A percentile compares a stretch with the other conserved stretches of the same genome.
Evolutionary conservation across 2,329 filamentous ascomycete species (phyloP).

Genomic region (Chrysoporthe cubensis): DNA sequence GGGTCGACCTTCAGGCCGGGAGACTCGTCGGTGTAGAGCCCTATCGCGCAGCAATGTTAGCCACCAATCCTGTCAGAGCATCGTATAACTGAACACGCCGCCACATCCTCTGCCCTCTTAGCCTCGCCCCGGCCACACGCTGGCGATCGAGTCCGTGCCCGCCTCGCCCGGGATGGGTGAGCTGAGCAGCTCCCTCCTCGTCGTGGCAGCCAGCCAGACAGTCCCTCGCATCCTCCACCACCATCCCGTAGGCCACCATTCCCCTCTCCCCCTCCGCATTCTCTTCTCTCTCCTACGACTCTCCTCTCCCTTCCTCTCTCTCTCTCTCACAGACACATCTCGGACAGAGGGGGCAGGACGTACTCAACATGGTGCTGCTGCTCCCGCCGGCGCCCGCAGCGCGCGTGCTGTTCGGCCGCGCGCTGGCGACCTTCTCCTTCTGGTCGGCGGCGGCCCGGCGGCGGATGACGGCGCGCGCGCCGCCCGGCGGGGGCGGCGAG

Average conservation of each 20-base stretch:
- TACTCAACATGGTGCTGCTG: slow-evolving; percentile 98
- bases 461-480: slow-evolving; percentile 92
- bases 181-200: too few species aligned
- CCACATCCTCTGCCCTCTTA: slow-evolving; percentile 32
- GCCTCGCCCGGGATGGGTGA: background rate
- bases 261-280: background rate
- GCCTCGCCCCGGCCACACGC: background rate
- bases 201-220: too few species aligned
- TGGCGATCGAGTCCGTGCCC: background rate
- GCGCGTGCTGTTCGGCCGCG: slow-evolving; percentile 86
- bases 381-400: slow-evolving; percentile 93
- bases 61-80: too few species aligned
- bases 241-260: background rate
- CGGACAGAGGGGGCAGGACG: background rate
- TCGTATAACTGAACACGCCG: background rate
- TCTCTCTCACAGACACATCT: too few species aligned
- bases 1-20: slow-evolving; percentile 97
- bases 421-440: slow-evolving; percentile 96
- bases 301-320: background rate
- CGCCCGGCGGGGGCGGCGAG: slow-evolving; percentile 88
- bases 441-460: slow-evolving; percentile 94
- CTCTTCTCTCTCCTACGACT: background rate
- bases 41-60: slow-evolving; percentile 45
- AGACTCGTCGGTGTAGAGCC: slow-evolving; percentile 97
- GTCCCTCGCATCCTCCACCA: too few species aligned